These are phyloP conservation scores for Kregervanrija delftensis DNA, from an alignment of 805 yeast species.

Conservation along the genomic window DNA sequence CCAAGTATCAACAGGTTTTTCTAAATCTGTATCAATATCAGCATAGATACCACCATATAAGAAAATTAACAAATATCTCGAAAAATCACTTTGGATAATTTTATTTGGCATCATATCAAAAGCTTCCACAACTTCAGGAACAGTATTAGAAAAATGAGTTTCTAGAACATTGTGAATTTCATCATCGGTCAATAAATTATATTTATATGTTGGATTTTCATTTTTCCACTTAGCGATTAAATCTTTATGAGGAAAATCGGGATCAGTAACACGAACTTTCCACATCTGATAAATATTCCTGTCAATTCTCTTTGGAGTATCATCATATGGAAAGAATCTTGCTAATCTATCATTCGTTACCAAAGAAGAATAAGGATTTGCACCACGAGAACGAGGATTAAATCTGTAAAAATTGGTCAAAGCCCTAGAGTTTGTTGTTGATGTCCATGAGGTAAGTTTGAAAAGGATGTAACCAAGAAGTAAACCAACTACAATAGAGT, in stretches of 20 bases:
- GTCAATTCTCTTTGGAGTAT: constrained; percentile 26
- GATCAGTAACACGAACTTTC: constrained; percentile 28
- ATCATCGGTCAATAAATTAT: constrained; percentile 26
- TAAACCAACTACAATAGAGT: constrained; percentile 22
- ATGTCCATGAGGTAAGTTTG: constrained; percentile 19
- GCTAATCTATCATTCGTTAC: constrained; percentile 26
- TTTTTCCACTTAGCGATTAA: constrained; percentile 27
- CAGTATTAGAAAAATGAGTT: constrained; percentile 25
- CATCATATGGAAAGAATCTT: constrained; percentile 27
- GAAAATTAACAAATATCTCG: constrained; percentile 46
- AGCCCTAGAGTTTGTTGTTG: constrained; percentile 19
- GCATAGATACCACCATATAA: constrained; percentile 57
- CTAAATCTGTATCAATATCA: constrained; percentile 52
- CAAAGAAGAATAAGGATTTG: constrained; percentile 27
- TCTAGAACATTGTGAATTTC: constrained; percentile 24
- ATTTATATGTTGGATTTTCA: constrained; percentile 27
- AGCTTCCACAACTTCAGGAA: constrained; percentile 50
- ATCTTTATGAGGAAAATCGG: constrained; percentile 29
- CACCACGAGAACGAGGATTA: constrained; percentile 28
- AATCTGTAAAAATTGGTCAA: constrained; percentile 25
- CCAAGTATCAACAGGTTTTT: constrained; percentile 55
- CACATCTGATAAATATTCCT: constrained; percentile 30
- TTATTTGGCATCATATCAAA: constrained; percentile 49
- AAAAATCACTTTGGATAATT: constrained; percentile 46
- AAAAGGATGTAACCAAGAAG: constrained; percentile 22